Conservation (phyloP, 257 asterid species). For the Knoxia roxburghii region DNA sequence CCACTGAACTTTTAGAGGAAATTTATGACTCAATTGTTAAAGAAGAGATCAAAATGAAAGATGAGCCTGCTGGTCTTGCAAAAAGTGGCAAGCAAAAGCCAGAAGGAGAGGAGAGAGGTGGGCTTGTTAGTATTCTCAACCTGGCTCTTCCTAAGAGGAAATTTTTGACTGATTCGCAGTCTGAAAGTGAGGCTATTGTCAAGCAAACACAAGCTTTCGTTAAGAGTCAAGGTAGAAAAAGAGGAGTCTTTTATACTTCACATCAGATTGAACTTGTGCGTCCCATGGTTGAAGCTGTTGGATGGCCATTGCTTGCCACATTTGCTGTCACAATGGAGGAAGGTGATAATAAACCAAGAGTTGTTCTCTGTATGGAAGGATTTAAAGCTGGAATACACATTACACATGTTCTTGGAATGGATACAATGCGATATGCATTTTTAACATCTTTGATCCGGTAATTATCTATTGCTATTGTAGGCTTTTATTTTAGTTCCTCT, state of each 20-base stretch:
- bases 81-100: conserved; percentile 72
- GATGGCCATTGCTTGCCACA: conserved; percentile 99
- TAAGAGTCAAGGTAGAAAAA: conserved; percentile 71
- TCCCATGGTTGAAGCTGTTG: conserved; percentile 96
- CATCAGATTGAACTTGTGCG: conserved; percentile 83
- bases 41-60: conserved; percentile 96
- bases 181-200: conserved; percentile 83
- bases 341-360: conserved; percentile 88
- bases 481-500: conserved; percentile 3
- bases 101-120: conserved; percentile 73
- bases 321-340: conserved; percentile 99
- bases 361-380: conserved; percentile 94
- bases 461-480: conserved; percentile 16
- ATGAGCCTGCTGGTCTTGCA: conserved; percentile 54
- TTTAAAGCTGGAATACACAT: conserved; percentile 92
- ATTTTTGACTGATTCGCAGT: conserved; percentile 58
- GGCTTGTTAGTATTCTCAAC: conserved; percentile 81
- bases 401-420: conserved; percentile 94
- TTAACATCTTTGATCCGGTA: conserved; percentile 92
- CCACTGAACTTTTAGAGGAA: conserved; percentile 88
- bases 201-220: conserved; percentile 81
- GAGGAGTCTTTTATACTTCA: conserved; percentile 89
- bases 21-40: conserved; percentile 89
- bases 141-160: conserved; percentile 87
- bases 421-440: conserved; percentile 97